Evolutionary conservation across 2,329 filamentous ascomycete genomes (phyloP), one percentile per base, ranked within the genome.

Genomic region (Dothiorella sarmentorum): DNA sequence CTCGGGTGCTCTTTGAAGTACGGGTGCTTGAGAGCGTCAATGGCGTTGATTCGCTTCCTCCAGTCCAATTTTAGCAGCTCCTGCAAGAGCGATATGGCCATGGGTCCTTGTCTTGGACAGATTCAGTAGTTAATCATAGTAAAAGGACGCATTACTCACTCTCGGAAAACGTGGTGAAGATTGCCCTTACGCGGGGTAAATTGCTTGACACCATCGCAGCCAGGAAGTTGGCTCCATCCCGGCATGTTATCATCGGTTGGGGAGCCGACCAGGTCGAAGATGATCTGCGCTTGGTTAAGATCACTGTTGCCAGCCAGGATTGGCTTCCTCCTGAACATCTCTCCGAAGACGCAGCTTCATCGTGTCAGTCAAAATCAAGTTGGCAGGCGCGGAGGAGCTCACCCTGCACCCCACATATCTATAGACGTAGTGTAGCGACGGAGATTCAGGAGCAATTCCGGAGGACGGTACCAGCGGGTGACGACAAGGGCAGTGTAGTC

Each of bases 401-500:
- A 92, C 89, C 93, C 94, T 65, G 97, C 93, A 66, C 94, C 94
- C 94, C 94, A 99, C 76, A 99, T 85, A 73, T 99, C 94, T 67
- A 99, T 97, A 9, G 94, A 92, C 13, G 92, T 91, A n/a, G 94
- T 99, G 74, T 99, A 99, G 64, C 85, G 85, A 66, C 91, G 87
- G 29, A 99, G 80, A 63, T 93, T 89, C 49, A 99, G 81, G 29
- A 99, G 79, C 37, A 99, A 80, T 80, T 99, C 94, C 0, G 94
- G 94, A 31, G 94, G 94, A 22, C 94, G 83, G 72, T 99, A 99
- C 94, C 94, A 99, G 68, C 94, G 81, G 15, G 94, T 99, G 10
- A 99, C 94, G 17, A 99, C 94, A 13, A 97, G 79, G n/a, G 89
- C 91, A 4, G 94, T 99, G 75, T 99, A 99, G 63, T 97, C 92